Evolutionary conservation across 1,284 basidiomycete species (phyloP), one percentile per base, ranked within the genome.

Genomic region (Tilletia walkeri): DNA sequence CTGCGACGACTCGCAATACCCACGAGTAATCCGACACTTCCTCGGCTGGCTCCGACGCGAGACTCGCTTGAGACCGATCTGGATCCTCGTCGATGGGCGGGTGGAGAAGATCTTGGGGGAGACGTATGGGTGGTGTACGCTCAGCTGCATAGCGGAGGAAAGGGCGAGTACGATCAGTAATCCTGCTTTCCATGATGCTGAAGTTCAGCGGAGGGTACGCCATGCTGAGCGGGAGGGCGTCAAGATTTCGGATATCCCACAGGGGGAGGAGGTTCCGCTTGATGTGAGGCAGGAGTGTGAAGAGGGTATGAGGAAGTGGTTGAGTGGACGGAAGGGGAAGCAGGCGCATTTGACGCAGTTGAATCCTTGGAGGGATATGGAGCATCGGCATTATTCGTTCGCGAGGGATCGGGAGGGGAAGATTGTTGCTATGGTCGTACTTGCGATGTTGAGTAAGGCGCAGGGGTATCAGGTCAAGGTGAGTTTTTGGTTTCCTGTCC

Each of bases 301-400:
- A 75, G 76, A 84, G 79, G 78, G 85, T 56, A 87, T 88, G 73
- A 78, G 85, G 69, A 86, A 86, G 39, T 88, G 88, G 87, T 84
- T 84, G 72, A 80, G 77, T 59, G 75, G 80, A 67, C 81, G 86
- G 69, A 86, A 86, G 79, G 88, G 88, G 20, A 86, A 86, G 63
- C 88, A 89, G 81, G 86, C 88, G 56, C 87, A 88, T 78, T 80
- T 88, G 72, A 88, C 88, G 68, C 85, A 87, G 66, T 85, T 89
- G 41, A 81, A 86, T 47, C 88, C 88, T 20, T 88, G 87, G 84
- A 84, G 85, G 67, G 88, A 89, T 78, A 81, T 84, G 73, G 78
- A 84, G 72, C 88, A 89, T 76, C 81, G 88, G 48, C 84, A 83
- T 75, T 89, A 89, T 84, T 88, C 86, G 80, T 85, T 87, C 73